Percentiles rank a stretch among this genome's conserved stretches.
Conservation (phyloP, 805 yeast species). For the Kodamaea hsintzibuensis region DNA sequence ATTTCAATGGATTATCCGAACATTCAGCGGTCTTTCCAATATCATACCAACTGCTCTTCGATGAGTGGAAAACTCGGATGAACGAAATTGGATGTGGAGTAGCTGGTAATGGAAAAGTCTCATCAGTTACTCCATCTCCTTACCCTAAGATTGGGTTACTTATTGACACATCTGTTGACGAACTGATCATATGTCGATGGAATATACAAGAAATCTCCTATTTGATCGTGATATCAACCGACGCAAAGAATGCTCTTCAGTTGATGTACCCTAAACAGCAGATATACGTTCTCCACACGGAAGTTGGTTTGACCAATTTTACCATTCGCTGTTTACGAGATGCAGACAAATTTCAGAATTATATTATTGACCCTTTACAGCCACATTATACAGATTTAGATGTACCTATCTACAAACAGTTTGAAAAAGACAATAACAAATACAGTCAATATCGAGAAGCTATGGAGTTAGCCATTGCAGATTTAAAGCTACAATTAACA, state of each 20-base stretch:
- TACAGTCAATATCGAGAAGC: slow-evolving; percentile 71
- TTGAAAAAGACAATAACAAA: slow-evolving; percentile 71
- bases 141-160: not conserved
- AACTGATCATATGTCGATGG: not conserved
- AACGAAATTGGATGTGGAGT: not conserved
- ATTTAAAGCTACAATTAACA: slow-evolving; percentile 6
- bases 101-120: not conserved
- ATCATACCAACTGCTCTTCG: not conserved
- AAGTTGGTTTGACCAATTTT: not conserved
- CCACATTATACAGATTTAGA: slow-evolving; percentile 64
- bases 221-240: not conserved
- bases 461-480: slow-evolving; percentile 52
- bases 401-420: slow-evolving; percentile 60
- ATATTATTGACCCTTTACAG: slow-evolving; percentile 58
- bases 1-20: not conserved
- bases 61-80: not conserved
- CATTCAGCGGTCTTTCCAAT: not conserved
- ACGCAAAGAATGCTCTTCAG: not conserved
- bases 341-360: slow-evolving; percentile 2
- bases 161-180: not conserved
- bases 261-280: not conserved
- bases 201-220: not conserved
- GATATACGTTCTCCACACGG: not conserved
- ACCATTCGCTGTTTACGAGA: not conserved
- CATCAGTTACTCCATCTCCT: no score